Evolutionary conservation across 2,329 filamentous ascomycete genomes (phyloP).

Genomic region (Emericellopsis atlantica): DNA sequence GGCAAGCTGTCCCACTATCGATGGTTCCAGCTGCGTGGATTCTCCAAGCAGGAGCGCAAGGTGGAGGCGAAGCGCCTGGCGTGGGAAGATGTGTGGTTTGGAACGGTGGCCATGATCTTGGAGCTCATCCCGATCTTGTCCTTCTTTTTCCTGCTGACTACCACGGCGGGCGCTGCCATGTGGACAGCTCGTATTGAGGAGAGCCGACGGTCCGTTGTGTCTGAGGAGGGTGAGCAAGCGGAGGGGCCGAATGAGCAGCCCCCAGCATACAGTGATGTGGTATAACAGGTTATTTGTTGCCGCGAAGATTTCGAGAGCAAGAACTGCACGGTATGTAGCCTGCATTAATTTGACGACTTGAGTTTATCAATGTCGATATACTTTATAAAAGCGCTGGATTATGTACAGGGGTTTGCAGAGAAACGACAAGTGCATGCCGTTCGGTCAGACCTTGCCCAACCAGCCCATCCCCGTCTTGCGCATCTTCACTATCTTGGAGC

Average conservation of each 20-base stretch:
- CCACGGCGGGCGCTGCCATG: slow-evolving; percentile 69
- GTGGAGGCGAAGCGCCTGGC: slow-evolving; percentile 52
- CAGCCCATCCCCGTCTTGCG: slow-evolving; percentile 22
- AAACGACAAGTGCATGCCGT: neutral
- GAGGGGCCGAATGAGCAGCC: slow-evolving; percentile 8
- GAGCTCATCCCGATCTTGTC: slow-evolving; percentile 82
- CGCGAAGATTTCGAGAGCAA: too few species aligned
- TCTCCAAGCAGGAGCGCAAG: slow-evolving; percentile 63
- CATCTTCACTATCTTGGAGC: slow-evolving; percentile 24
- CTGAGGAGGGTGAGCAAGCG: neutral
- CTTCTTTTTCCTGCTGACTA: slow-evolving; percentile 91
- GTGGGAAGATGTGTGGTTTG: slow-evolving; percentile 91
- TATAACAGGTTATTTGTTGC: neutral
- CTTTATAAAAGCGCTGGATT: neutral
- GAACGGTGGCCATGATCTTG: slow-evolving; percentile 68
- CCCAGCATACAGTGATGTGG: slow-evolving; percentile 11
- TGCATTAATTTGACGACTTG: neutral
- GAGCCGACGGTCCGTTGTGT: slow-evolving; percentile 18
- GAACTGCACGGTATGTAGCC: too few species aligned
- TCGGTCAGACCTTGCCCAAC: slow-evolving; percentile 21
- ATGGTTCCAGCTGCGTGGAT: slow-evolving; percentile 70
- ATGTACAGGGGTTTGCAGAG: too few species aligned
- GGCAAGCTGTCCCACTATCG: slow-evolving; percentile 86
- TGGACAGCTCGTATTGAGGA: slow-evolving; percentile 76
- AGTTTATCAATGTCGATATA: neutral